Percentiles rank a stretch among this genome's conserved stretches.
Conservation (phyloP, 768 basidiomycete species). For the Suillus brevipes region DNA sequence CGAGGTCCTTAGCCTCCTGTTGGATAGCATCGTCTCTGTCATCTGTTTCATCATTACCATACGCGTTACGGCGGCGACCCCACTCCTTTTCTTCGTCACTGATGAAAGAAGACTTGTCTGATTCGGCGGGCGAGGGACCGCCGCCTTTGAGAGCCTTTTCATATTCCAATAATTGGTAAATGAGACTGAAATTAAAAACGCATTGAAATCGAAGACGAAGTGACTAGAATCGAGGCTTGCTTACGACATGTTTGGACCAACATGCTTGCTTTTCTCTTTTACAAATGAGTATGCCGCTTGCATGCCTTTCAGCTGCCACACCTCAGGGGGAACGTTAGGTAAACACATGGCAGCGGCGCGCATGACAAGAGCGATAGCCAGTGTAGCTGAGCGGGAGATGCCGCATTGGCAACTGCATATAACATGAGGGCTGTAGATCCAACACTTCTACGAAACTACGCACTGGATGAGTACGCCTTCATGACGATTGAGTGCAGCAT, state of each 20-base stretch:
- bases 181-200: conserved; percentile 55
- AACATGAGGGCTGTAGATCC: conserved; percentile 17
- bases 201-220: conserved; percentile 23
- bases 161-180: conserved; percentile 92
- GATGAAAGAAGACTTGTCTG: conserved; percentile 52
- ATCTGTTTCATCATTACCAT: conserved; percentile 42
- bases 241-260: conserved; percentile 94
- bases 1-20: conserved; percentile 79
- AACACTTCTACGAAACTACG: conserved; percentile 36
- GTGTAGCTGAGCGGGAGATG: conserved; percentile 86
- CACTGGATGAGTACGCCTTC: conserved; percentile 87
- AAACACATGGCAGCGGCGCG: conserved; percentile 76
- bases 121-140: conserved; percentile 48
- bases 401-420: conserved; percentile 86
- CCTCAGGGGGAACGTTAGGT: conserved; percentile 66
- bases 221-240: conserved; percentile 37
- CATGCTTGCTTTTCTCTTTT: conserved; percentile 83
- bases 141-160: conserved; percentile 68
- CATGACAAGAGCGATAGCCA: conserved; percentile 92
- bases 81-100: conserved; percentile 80
- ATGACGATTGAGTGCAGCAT: conserved; percentile 70
- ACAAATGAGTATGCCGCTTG: conserved; percentile 89
- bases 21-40: conserved; percentile 59
- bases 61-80: conserved; percentile 64
- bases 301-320: conserved; percentile 83